Base-by-base conservation (phyloP, 331 rosid genomes). In the Rhamnella rubrinervis region DNA sequence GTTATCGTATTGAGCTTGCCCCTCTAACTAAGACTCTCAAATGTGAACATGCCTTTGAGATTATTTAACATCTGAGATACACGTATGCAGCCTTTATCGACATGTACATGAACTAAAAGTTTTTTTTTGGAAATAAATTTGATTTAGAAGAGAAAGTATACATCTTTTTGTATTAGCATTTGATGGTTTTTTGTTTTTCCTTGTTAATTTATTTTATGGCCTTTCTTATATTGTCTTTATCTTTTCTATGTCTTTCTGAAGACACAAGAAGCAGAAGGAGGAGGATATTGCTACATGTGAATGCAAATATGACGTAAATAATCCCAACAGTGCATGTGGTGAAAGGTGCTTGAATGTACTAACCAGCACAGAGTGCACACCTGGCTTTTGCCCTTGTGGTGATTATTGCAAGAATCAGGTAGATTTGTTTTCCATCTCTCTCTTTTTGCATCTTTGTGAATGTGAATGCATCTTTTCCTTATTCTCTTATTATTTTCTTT, bases 341-440 rank as follows among this genome's bases (percentile, higher is more conserved):
- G 96, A 93, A 23, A 63, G 88, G 39, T 93, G 98, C 80, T 81
- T 88, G 85, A 93, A 93, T 78, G 90, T 93, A 47, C 71, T 86
- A 41, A 93, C 97, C 73, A 90, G 87, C 88, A 85, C 92, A 3
- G 98, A 93, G 81, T 93, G 98, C 86, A 84, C 98, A 63, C 95
- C 91, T 65, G 92, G 84, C 21, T 77, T 82, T 75, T 93, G 98
- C 80, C 91, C 89, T 47, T 87, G 89, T 61, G 95, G 85, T 59
- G 61, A 65, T 55, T 76, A 74, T 68, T 93, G 98, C 85, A 85
- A 75, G 79, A 93, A 93, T 85, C 97, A 88, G 98, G 98, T 86
- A 52, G 60, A 9, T 58, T 26, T 28, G 59, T 61, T 68, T 56
- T 53, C 47, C n/a, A n/a, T n/a, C n/a, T 53, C 44, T 51, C 57